Conservation (phyloP, 2,329 filamentous ascomycete genomes). For the Cytospora chrysosperma region DNA sequence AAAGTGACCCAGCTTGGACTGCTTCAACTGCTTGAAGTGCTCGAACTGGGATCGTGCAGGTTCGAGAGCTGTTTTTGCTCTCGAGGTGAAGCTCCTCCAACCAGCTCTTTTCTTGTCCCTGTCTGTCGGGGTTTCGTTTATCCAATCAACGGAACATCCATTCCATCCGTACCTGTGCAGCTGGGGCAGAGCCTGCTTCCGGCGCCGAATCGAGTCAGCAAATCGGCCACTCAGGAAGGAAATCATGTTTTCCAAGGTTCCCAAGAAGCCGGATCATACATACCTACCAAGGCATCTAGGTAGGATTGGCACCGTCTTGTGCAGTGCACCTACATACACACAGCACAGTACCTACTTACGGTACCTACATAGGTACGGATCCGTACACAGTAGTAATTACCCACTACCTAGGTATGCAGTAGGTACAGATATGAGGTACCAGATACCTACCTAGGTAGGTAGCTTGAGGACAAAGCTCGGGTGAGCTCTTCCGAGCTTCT, state of each 20-base stretch:
- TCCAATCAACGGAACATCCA: constrained; percentile 9
- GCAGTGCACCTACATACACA: not conserved
- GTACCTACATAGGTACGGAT: too few species aligned
- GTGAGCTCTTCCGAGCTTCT: too few species aligned
- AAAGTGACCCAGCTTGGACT: constrained; percentile 12
- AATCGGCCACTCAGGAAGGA: constrained; percentile 8
- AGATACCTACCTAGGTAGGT: too few species aligned
- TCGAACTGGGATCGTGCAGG: not conserved
- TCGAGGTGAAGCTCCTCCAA: constrained; percentile 13
- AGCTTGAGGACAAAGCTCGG: not conserved
- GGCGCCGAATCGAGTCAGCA: constrained; percentile 11
- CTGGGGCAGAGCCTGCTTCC: not conserved
- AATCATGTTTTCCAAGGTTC: not conserved
- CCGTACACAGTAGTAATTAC: too few species aligned
- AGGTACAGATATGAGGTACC: too few species aligned
- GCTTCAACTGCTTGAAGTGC: too few species aligned
- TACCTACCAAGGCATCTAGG: too few species aligned
- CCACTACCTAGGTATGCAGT: too few species aligned
- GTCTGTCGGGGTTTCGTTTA: constrained; percentile 8
- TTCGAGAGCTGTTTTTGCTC: too few species aligned
- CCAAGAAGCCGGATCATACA: not conserved
- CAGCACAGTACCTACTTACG: not conserved
- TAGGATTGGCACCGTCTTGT: not conserved
- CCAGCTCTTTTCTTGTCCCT: not conserved
- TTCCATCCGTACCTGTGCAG: too few species aligned